Evolutionary conservation across 306 rosid genomes (phyloP).

Genomic region (Cucurbita pepo): DNA sequence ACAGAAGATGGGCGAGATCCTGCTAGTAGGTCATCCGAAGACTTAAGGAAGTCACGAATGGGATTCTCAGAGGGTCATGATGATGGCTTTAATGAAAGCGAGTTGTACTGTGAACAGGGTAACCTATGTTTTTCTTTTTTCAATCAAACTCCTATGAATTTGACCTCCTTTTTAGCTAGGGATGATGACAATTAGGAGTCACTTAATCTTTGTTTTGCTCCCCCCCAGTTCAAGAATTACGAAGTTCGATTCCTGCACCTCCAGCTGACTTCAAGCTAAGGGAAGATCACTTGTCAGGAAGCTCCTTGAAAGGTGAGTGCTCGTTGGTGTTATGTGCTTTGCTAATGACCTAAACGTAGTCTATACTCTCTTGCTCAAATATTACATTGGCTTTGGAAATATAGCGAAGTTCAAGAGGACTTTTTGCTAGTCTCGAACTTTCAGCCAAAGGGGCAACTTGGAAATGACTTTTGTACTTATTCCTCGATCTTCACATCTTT

Average conservation of each 20-base stretch:
- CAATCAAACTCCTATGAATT: neutral
- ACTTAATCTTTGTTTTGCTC: constrained; percentile 2
- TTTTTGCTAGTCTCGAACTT: neutral
- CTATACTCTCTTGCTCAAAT: neutral
- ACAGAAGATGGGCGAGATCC: constrained; percentile 85
- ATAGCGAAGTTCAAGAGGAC: neutral
- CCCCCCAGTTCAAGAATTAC: constrained; percentile 55
- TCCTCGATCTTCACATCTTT: neutral
- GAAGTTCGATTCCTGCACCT: constrained; percentile 92
- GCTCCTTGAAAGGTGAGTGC: constrained; percentile 77
- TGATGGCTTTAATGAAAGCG: constrained; percentile 73
- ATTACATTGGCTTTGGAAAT: neutral
- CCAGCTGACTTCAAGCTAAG: constrained; percentile 76
- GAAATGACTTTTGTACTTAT: neutral
- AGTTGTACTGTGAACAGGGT: constrained; percentile 77
- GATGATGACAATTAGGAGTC: neutral
- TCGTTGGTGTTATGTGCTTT: neutral
- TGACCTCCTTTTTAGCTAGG: neutral
- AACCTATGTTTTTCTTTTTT: constrained; percentile 1
- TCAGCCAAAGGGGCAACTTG: neutral
- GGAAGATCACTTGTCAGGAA: constrained; percentile 89
- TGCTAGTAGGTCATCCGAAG: constrained; percentile 76
- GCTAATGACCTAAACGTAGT: neutral
- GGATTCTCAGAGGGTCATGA: constrained; percentile 80
- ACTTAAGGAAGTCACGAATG: constrained; percentile 94